phyloP scores from a whole-genome alignment of 1,284 basidiomycete species.

The Cutaneotrichosporon sp. region DNA sequence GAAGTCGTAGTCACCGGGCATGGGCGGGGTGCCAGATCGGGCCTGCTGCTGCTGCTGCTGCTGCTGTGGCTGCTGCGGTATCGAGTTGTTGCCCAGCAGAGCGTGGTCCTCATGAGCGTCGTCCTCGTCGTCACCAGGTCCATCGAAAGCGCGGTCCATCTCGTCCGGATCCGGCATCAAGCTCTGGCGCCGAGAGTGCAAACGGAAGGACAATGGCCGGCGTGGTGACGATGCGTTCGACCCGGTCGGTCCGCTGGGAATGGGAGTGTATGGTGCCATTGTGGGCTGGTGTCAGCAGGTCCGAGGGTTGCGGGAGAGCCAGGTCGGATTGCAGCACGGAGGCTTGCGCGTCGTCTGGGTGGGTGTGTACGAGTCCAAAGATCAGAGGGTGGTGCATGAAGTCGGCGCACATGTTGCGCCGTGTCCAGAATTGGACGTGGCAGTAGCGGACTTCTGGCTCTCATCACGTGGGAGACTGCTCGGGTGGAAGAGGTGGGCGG shows the following conservation, averaged over 20 bases:
- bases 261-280: conserved; percentile 40
- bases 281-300: conserved; percentile 10
- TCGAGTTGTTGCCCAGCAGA: conserved; percentile 10
- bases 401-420: conserved; percentile 37
- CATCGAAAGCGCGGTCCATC: conserved; percentile 53
- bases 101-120: conserved; percentile 28
- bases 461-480: conserved; percentile 33
- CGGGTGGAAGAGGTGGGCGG: background rate
- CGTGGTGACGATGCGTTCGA: conserved; percentile 32
- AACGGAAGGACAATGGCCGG: conserved; percentile 35
- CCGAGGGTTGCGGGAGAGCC: background rate
- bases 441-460: conserved; percentile 41
- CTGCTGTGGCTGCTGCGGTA: background rate
- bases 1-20: conserved; percentile 69
- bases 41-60: background rate
- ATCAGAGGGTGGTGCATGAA: conserved; percentile 51
- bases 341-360: background rate
- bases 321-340: background rate
- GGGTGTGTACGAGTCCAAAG: background rate
- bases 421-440: conserved; percentile 7
- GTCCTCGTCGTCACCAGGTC: conserved; percentile 37
- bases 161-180: conserved; percentile 47
- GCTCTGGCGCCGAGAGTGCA: conserved; percentile 22
- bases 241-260: conserved; percentile 15
- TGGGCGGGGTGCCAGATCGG: conserved; percentile 18